phyloP scores from a whole-genome alignment of 1,284 basidiomycete species.

The Puccinia hordei region DNA sequence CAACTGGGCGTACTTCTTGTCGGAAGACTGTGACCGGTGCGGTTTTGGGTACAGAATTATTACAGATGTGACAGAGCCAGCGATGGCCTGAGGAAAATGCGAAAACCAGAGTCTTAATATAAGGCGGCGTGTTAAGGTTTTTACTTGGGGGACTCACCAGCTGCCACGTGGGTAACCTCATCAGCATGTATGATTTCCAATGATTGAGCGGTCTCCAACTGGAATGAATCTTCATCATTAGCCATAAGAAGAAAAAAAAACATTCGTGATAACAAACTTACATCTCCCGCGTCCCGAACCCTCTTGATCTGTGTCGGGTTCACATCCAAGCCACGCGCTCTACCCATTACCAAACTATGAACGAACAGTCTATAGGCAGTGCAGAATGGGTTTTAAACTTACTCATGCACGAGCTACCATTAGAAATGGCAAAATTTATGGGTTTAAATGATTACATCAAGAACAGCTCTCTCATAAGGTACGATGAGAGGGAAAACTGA shows the following conservation, averaged over 20 bases:
- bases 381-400: background rate
- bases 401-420: slow-evolving; percentile 45
- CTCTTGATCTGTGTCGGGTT: slow-evolving; percentile 50
- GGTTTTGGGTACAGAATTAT: slow-evolving; percentile 53
- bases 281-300: slow-evolving; percentile 43
- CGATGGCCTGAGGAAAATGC: slow-evolving; percentile 55
- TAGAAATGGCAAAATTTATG: background rate
- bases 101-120: background rate
- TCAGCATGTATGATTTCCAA: slow-evolving; percentile 55
- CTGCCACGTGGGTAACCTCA: slow-evolving; percentile 59
- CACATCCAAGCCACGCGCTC: slow-evolving; percentile 59
- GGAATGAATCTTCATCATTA: background rate
- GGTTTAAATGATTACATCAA: background rate
- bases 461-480: background rate
- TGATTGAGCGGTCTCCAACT: slow-evolving; percentile 41
- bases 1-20: slow-evolving; percentile 52
- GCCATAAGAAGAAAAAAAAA: background rate
- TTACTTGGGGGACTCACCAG: slow-evolving; percentile 11
- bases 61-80: slow-evolving; percentile 58
- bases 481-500: slow-evolving; percentile 7
- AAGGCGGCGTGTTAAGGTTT: background rate
- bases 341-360: slow-evolving; percentile 52
- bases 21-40: slow-evolving; percentile 58
- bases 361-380: background rate
- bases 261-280: slow-evolving; percentile 1